Base-by-base conservation (phyloP, 192 early-diverging fungal genomes). In the Geosiphon pyriformis region DNA sequence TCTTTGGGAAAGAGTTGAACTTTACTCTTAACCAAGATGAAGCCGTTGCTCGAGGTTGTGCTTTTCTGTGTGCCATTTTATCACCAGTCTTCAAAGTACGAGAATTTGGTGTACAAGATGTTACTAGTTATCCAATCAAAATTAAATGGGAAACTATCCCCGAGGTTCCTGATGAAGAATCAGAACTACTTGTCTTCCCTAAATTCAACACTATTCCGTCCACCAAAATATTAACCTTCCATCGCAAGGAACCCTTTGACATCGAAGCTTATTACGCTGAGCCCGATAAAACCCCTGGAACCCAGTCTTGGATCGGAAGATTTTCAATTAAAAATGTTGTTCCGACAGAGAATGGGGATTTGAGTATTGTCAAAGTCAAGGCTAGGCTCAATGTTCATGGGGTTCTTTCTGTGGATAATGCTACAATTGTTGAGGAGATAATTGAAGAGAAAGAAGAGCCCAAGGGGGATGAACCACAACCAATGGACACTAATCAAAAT, bases 1-100 rank as follows among this genome's bases (percentile, higher is more conserved):
- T 88, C 83, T 97, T 98, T 76, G 85, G 87, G 23, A 89, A 89
- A 73, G 86, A 94, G 65, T 77, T 96, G 20, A 89, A 89, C 59
- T 91, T 88, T 67, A 96, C 94, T 70, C 83, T 98, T 68, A 98
- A 98, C 85, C 91, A 94, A 76, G 96, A 98, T 71, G 96, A 98
- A 80, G 94, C 94, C 47, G 87, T 95, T 72, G 88, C 96, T 30
- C 92, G 96, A 73, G 96, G 96, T 70, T 91, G 90, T 67, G 96
- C 94, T 32, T 82, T 98, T 47, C 90, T 94, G 81, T 98, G 96
- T 80, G 96, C 96, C 72, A 95, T 98, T 74, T 77, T 93, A 52
- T 96, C 94, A 25, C 96, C 96, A 0, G 89, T 91, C 34, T 96
- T 98, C 91, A 94, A 93, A 73, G 96, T 98, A 70, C 93, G 96